Conservation (phyloP, 1,139 yeast species). For the Arxiozyma slooffiae region DNA sequence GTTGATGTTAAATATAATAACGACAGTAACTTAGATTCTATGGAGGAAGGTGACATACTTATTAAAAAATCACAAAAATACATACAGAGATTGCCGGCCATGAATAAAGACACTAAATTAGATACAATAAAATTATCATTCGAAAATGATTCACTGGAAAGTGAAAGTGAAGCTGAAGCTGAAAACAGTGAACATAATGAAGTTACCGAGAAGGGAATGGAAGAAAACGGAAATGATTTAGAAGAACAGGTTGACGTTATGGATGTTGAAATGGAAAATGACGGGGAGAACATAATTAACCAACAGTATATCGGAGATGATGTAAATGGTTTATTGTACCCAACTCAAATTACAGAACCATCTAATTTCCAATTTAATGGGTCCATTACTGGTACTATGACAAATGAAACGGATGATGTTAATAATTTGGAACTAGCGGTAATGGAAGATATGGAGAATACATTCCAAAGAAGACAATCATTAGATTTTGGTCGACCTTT, state of each 20-base stretch:
- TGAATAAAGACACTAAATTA: slow-evolving; percentile 20
- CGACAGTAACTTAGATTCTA: not conserved
- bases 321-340: not conserved
- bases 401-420: slow-evolving; percentile 3
- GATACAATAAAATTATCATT: slow-evolving; percentile 25
- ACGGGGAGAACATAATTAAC: not conserved
- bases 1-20: slow-evolving; percentile 3
- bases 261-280: not conserved
- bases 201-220: not conserved
- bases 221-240: not conserved
- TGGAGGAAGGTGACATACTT: slow-evolving; percentile 5
- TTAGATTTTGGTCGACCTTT: slow-evolving; percentile 18
- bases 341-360: not conserved
- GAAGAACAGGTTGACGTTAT: slow-evolving; percentile 1
- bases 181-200: not conserved
- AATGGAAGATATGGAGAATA: slow-evolving; percentile 27
- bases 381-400: not conserved
- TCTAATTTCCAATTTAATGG: slow-evolving; percentile 2
- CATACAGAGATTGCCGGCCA: slow-evolving; percentile 19
- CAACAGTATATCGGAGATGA: not conserved
- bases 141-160: slow-evolving; percentile 12
- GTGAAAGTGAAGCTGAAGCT: slow-evolving; percentile 3
- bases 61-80: slow-evolving; percentile 6
- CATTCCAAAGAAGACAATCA: slow-evolving; percentile 29
- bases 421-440: slow-evolving; percentile 17